phyloP scores from a whole-genome alignment of 345 rosid genomes.

The Citrus australasica region DNA sequence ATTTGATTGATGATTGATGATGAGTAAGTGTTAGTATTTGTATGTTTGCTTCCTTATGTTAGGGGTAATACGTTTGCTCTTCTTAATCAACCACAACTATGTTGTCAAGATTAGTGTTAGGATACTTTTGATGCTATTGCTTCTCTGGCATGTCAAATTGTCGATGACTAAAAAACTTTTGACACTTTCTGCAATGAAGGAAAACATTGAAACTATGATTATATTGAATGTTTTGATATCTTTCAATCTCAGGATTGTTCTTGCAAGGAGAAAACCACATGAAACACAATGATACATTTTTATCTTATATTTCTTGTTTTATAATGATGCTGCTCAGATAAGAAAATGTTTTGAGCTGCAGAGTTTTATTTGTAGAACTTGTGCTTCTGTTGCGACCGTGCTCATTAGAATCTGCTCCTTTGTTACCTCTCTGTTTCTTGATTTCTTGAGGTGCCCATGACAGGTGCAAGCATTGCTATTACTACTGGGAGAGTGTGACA shows the following conservation, averaged over 20 bases:
- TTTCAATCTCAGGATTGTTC: not conserved
- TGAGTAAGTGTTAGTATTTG: not conserved
- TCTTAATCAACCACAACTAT: not conserved
- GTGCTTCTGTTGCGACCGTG: not conserved
- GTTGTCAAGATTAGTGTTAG: not conserved
- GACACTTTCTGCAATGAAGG: not conserved
- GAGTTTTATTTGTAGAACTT: not conserved
- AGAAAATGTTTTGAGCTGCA: not conserved
- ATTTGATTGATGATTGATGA: not conserved
- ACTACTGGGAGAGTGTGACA: conserved; percentile 29
- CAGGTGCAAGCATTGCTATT: conserved; percentile 47
- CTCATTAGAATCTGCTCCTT: not conserved
- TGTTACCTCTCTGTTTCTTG: not conserved
- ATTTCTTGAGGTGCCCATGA: conserved; percentile 8
- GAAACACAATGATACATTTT: not conserved
- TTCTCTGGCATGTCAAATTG: not conserved
- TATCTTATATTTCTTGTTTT: not conserved
- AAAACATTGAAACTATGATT: not conserved
- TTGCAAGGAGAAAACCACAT: not conserved
- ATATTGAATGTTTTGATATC: not conserved
- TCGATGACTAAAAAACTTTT: not conserved
- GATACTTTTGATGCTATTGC: not conserved
- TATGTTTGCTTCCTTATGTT: not conserved
- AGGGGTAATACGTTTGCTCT: not conserved
- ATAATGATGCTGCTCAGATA: not conserved